These are phyloP conservation scores for Dalbergia cochinchinensis DNA, from an alignment of 306 rosid genomes.

Conservation along the genomic window DNA sequence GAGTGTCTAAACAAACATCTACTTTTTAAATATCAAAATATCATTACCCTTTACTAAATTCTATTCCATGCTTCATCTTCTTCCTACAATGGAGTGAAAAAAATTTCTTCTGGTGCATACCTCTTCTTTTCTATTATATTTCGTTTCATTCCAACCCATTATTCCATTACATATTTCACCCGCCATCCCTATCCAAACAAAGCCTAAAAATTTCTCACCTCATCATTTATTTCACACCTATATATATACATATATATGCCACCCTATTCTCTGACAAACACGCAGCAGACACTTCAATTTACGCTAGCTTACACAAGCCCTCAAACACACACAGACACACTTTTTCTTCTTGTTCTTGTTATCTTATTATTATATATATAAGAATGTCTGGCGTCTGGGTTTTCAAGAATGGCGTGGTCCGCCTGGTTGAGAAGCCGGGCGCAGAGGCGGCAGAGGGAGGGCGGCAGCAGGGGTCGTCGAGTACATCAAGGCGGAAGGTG, in stretches of 20 bases:
- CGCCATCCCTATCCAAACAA: neutral
- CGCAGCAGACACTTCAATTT: slow-evolving; percentile 20
- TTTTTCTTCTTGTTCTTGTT: neutral
- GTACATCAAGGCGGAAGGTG: slow-evolving; percentile 65
- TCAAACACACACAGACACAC: neutral
- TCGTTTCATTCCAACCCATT: neutral
- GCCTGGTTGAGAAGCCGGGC: slow-evolving; percentile 83
- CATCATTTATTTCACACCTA: slow-evolving; percentile 29
- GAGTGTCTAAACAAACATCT: no score
- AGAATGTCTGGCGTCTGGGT: slow-evolving; percentile 97
- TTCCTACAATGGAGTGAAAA: no score
- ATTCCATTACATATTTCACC: neutral
- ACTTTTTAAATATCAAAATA: no score
- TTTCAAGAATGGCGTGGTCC: slow-evolving; percentile 85
- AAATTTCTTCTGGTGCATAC: no score
- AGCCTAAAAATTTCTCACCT: neutral
- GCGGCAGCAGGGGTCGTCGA: slow-evolving; percentile 42
- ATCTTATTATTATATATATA: neutral
- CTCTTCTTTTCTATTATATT: no score
- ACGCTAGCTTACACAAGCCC: slow-evolving; percentile 15
- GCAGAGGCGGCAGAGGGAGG: slow-evolving; percentile 52
- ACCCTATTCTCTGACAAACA: slow-evolving; percentile 22
- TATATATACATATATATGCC: slow-evolving; percentile 47
- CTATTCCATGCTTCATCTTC: no score
- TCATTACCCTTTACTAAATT: no score